Evolutionary conservation across 2,329 filamentous ascomycete genomes (phyloP).

Genomic region (Fusarium continuum): DNA sequence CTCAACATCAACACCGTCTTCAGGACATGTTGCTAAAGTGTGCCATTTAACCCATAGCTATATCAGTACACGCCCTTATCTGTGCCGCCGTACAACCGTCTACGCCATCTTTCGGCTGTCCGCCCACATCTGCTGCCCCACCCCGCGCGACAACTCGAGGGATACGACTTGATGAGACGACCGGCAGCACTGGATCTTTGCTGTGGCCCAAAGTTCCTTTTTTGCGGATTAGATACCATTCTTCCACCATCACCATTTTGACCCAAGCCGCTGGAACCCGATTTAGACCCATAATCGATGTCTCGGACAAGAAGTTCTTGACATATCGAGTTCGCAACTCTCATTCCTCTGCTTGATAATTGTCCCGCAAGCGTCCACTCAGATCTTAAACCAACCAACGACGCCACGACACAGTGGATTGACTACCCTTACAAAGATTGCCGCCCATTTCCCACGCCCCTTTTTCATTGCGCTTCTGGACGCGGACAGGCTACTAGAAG

Average conservation of each 20-base stretch:
- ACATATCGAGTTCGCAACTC: conserved; percentile 19
- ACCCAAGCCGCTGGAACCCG: not conserved
- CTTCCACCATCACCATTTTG: not conserved
- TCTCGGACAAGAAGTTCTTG: conserved; percentile 1
- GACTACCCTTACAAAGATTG: conserved; percentile 24
- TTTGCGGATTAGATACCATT: conserved; percentile 1
- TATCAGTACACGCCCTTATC: not conserved
- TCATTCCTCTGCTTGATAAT: conserved; percentile 28
- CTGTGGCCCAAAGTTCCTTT: conserved; percentile 1
- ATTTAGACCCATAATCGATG: not conserved
- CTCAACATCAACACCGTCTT: not conserved
- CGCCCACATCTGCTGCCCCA: conserved; percentile 24
- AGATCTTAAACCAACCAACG: conserved; percentile 25
- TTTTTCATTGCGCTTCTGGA: conserved; percentile 21
- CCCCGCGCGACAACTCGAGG: conserved; percentile 19
- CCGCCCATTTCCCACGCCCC: conserved; percentile 25
- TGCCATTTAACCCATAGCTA: not conserved
- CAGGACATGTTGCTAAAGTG: too few relatives aligned
- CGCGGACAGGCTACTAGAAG: conserved; percentile 1
- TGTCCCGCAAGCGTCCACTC: conserved; percentile 38
- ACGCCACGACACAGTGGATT: conserved; percentile 31
- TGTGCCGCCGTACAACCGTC: conserved; percentile 10
- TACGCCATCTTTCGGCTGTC: conserved; percentile 12
- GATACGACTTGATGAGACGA: conserved; percentile 22
- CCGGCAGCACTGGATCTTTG: conserved; percentile 13